Evolutionary conservation across 2,329 filamentous ascomycete genomes (phyloP).

Genomic region (Scedosporium dehoogii): DNA sequence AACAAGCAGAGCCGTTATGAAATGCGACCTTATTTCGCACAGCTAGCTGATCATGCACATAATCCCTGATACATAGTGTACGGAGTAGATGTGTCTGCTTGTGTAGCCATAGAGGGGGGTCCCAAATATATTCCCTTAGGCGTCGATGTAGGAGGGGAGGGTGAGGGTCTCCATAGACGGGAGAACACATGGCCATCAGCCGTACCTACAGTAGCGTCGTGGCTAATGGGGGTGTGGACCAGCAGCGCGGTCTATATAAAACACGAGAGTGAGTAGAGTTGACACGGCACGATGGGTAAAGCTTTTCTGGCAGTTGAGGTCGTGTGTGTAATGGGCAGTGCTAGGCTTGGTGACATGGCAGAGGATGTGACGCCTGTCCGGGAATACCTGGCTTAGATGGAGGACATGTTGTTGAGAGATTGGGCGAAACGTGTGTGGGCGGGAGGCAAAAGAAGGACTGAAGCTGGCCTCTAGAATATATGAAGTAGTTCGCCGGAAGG

Average conservation of each 20-base stretch:
- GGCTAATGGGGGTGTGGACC: background rate
- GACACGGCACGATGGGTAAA: background rate
- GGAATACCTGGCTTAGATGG: background rate
- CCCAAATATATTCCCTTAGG: background rate
- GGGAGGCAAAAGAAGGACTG: too few relatives aligned
- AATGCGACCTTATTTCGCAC: background rate
- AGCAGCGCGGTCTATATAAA: background rate
- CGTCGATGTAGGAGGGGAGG: background rate
- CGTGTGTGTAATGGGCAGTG: background rate
- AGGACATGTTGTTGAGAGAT: background rate
- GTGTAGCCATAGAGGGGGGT: background rate
- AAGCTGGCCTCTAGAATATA: too few relatives aligned
- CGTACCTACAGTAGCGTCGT: slow-evolving; percentile 5
- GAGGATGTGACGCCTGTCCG: background rate
- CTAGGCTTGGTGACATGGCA: background rate
- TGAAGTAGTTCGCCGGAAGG: too few relatives aligned
- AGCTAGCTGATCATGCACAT: background rate
- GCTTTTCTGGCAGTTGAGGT: background rate
- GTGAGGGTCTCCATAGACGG: background rate
- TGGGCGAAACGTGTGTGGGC: too few relatives aligned
- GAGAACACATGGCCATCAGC: background rate
- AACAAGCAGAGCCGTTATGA: background rate
- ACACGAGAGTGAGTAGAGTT: background rate
- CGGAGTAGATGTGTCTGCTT: background rate
- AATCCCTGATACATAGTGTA: background rate